Evolutionary conservation across 2,329 filamentous ascomycete species (phyloP), one percentile per base, ranked within the genome.

Genomic region (Fusarium sp.): DNA sequence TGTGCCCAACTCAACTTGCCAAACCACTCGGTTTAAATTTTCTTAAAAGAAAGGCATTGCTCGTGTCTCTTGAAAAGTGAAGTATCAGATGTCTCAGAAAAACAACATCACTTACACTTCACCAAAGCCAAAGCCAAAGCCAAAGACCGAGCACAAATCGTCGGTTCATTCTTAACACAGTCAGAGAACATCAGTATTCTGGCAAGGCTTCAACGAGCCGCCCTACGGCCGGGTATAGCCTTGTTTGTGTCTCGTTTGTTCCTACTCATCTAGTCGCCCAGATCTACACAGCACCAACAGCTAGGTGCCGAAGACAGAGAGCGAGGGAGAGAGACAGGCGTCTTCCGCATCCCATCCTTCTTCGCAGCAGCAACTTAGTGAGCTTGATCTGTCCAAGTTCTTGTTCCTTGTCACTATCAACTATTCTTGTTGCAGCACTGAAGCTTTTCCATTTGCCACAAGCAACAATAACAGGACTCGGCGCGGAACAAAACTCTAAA

Each of bases 381-480:
- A 25, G 18, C n/a, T 39, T 64, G 37, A 55, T 57, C 55, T 29
- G 12, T 37, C 25, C n/a, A 38, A 25, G 35, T 35, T 57, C 31
- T 44, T 25, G 39, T 60, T 49, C 48, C 37, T 58, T 68, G 58
- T 49, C 66, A 59, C 55, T 52, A 33, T 39, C 45, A 54, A 51
- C 61, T 33, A 61, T 37, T 57, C 37, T 55, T 45, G 42, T 63
- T 42, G 52, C 46, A 44, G 54, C 55, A 54, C 60, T 27, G 33
- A 37, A 56, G 46, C 51, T 45, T 27, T 29, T 27, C 38, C 35
- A 62, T 76, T 76, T 44, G 69, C 66, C 72, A 76, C 73, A 46
- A 64, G 60, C 49, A 72, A 73, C 41, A 63, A 70, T 60, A 72
- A 68, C 63, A 57, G 66, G 49, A 44, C 58, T 70, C 56, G 62